Conservation (phyloP, 2,329 filamentous ascomycete genomes). For the Microdochium paspali region DNA sequence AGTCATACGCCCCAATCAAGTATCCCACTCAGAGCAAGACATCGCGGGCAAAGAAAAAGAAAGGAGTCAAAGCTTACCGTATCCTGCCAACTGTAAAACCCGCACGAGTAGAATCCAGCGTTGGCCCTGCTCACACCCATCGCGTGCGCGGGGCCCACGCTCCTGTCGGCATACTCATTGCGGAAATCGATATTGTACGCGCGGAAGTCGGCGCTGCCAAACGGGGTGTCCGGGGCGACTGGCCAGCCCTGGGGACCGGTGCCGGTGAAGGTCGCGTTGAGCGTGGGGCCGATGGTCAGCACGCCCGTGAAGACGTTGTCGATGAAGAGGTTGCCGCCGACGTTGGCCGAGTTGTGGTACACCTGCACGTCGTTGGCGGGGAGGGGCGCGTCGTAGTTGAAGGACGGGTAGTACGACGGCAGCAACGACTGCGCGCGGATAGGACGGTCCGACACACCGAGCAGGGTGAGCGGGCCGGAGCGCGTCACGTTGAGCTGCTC, state of each 20-base stretch:
- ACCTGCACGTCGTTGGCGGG: slow-evolving; percentile 41
- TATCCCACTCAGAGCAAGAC: no score
- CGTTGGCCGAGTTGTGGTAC: slow-evolving; percentile 47
- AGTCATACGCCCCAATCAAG: no score
- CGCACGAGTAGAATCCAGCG: slow-evolving; percentile 56
- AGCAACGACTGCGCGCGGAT: slow-evolving; percentile 21
- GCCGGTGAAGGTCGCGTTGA: slow-evolving; percentile 53
- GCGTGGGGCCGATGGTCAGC: slow-evolving; percentile 52
- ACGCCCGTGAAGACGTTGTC: slow-evolving; percentile 57
- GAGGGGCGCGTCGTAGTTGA: slow-evolving; percentile 26
- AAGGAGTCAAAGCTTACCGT: slow-evolving; percentile 33
- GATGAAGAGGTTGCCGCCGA: slow-evolving; percentile 23
- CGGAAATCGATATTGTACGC: slow-evolving; percentile 59
- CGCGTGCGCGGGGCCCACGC: slow-evolving; percentile 49
- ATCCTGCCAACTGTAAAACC: slow-evolving; percentile 60
- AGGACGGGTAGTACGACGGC: slow-evolving; percentile 11
- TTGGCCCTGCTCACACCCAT: slow-evolving; percentile 54
- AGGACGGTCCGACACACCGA: slow-evolving; percentile 44
- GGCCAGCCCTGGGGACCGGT: slow-evolving; percentile 51
- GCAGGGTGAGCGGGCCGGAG: slow-evolving; percentile 47
- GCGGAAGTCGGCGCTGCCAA: slow-evolving; percentile 53
- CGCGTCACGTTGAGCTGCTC: slow-evolving; percentile 60
- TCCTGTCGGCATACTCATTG: slow-evolving; percentile 43
- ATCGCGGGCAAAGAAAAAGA: no score
- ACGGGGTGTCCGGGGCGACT: slow-evolving; percentile 50